Evolutionary conservation across 345 rosid species (phyloP).

Genomic region (Eucalyptus cladocalyx): DNA sequence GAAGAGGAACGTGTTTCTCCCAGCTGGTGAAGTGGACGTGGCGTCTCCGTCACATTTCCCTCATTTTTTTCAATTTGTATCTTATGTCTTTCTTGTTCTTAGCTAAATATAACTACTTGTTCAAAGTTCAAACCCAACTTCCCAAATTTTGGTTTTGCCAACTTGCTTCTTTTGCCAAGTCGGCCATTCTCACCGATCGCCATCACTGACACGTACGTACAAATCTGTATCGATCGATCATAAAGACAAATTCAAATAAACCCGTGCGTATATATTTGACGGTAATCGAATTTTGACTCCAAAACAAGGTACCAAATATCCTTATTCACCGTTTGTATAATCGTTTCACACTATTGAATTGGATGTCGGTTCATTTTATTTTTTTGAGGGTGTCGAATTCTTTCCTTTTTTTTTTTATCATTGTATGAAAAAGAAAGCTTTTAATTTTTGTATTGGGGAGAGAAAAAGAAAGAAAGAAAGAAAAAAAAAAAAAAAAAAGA

Average conservation of each 20-base stretch:
- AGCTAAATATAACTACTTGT: not conserved
- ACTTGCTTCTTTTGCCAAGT: not conserved
- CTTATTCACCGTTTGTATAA: not conserved
- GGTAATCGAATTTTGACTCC: not conserved
- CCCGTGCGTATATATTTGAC: not conserved
- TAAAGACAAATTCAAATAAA: not conserved
- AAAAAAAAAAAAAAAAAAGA: too few relatives aligned
- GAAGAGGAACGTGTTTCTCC: not conserved
- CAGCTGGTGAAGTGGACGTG: not conserved
- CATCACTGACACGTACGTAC: not conserved
- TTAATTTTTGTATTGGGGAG: not conserved
- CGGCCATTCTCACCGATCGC: not conserved
- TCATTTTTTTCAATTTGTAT: not conserved
- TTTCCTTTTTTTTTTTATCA: not conserved
- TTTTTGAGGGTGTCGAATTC: not conserved
- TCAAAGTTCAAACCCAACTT: not conserved
- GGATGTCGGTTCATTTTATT: not conserved
- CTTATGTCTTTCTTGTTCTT: not conserved
- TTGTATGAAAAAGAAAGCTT: not conserved
- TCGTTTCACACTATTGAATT: not conserved
- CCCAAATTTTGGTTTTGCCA: not conserved
- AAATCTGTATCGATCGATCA: not conserved
- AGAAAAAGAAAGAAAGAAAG: not conserved
- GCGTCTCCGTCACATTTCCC: not conserved
- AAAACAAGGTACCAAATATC: fast-evolving